Conservation (phyloP, 768 basidiomycete species). For the Russula ochroleuca region DNA sequence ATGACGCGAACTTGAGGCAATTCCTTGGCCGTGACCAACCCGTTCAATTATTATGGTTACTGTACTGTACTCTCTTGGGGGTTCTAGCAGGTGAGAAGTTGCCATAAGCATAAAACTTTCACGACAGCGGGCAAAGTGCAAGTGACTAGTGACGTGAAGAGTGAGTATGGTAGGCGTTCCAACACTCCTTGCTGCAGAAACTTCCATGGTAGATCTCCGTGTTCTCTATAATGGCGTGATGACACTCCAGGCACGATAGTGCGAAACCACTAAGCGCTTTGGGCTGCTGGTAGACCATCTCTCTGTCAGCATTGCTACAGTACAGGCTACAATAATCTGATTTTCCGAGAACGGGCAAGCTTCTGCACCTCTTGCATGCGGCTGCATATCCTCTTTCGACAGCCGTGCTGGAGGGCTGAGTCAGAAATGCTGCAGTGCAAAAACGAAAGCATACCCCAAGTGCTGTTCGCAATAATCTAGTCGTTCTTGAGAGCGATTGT, state of each 20-base stretch:
- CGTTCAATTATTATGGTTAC: too few relatives aligned
- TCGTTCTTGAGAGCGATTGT: not conserved
- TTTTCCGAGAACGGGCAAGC: not conserved
- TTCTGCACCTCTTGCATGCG: not conserved
- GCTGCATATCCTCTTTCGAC: not conserved
- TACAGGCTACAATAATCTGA: conserved; percentile 8
- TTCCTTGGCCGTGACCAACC: too few relatives aligned
- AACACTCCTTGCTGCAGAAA: conserved; percentile 12
- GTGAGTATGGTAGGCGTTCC: not conserved
- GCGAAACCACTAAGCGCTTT: not conserved
- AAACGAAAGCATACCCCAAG: not conserved
- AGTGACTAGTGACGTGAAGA: not conserved
- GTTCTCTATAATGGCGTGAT: not conserved
- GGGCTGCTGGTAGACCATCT: too few relatives aligned
- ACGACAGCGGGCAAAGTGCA: not conserved
- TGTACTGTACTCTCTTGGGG: too few relatives aligned
- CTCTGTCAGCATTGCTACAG: not conserved
- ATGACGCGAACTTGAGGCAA: too few relatives aligned
- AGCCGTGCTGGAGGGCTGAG: not conserved
- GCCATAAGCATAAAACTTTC: not conserved
- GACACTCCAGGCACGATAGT: not conserved
- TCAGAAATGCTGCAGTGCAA: not conserved
- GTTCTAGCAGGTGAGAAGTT: too few relatives aligned
- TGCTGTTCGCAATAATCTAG: conserved; percentile 9
- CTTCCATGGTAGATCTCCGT: not conserved